phyloP scores from a whole-genome alignment of 495 filamentous ascomycete genomes.

The Lasiosphaeria hispida region DNA sequence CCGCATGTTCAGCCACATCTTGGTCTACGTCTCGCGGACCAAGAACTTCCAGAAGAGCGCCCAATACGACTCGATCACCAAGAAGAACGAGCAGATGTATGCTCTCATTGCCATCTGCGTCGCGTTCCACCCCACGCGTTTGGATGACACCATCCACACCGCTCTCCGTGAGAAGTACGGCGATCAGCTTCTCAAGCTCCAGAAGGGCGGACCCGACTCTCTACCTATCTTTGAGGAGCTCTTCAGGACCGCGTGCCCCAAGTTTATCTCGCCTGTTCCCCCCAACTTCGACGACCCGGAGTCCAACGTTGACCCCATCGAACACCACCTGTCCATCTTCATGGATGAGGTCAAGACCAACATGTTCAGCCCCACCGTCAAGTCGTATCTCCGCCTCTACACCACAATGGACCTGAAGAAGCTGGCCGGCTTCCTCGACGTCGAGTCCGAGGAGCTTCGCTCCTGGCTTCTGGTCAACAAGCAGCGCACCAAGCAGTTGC shows the following conservation, averaged over 20 bases:
- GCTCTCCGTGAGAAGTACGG: conserved; percentile 98
- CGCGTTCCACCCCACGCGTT: conserved; percentile 90
- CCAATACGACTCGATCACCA: conserved; percentile 94
- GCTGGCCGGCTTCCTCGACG: conserved; percentile 92
- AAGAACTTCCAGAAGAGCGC: conserved; percentile 99
- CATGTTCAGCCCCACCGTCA: conserved; percentile 91
- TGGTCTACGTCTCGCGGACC: conserved; percentile 96
- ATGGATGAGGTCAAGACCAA: conserved; percentile 99
- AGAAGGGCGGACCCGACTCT: conserved; percentile 90
- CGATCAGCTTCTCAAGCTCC: conserved; percentile 91
- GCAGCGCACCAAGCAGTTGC: conserved; percentile 92
- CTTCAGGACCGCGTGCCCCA: conserved; percentile 92
- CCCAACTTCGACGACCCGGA: conserved; percentile 96
- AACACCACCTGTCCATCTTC: conserved; percentile 95
- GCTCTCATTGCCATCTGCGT: conserved; percentile 98
- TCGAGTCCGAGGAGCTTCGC: conserved; percentile 86
- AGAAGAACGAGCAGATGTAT: conserved; percentile 99
- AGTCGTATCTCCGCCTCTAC: conserved; percentile 97
- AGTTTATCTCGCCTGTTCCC: conserved; percentile 97
- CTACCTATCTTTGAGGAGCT: conserved; percentile 96
- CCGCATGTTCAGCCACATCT: conserved; percentile 98
- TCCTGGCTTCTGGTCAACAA: conserved; percentile 94
- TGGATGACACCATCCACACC: conserved; percentile 99
- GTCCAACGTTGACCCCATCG: conserved; percentile 91
- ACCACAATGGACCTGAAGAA: conserved; percentile 99